A percentile compares a stretch with the other conserved stretches of the same genome.
Conservation (phyloP, 306 rosid species). For the Argentina anserina region DNA sequence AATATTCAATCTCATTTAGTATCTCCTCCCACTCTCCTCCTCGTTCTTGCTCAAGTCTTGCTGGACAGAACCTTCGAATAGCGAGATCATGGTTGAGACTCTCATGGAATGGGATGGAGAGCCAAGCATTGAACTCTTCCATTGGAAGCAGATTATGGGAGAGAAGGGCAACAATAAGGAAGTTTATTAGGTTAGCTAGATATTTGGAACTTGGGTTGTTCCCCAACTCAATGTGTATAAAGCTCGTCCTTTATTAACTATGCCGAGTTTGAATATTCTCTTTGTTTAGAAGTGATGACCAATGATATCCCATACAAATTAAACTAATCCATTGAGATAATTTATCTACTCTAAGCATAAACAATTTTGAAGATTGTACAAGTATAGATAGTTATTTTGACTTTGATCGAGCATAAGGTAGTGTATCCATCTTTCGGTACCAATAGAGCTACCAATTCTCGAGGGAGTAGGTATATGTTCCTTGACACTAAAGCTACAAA, state of each 20-base stretch:
- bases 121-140: conserved; percentile 47
- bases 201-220: not conserved
- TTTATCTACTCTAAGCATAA: not conserved
- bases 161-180: conserved; percentile 1
- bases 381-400: not conserved
- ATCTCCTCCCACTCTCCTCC: conserved; percentile 35
- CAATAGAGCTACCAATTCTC: not conserved
- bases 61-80: conserved; percentile 69
- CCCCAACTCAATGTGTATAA: conserved; percentile 9
- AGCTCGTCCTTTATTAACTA: conserved; percentile 16
- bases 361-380: not conserved
- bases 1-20: conserved; percentile 36
- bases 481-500: not conserved
- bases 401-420: not conserved
- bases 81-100: conserved; percentile 50
- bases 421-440: not conserved
- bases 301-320: not conserved
- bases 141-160: conserved; percentile 25
- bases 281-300: conserved; percentile 12
- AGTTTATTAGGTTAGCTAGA: not conserved
- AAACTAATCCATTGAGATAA: conserved; percentile 4
- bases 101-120: conserved; percentile 38
- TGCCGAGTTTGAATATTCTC: conserved; percentile 15
- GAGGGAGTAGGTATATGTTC: not conserved
- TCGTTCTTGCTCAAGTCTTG: conserved; percentile 58